Evolutionary conservation across 371 early-diverging fungal genomes (phyloP).

Genomic region (Lichtheimia ramosa): DNA sequence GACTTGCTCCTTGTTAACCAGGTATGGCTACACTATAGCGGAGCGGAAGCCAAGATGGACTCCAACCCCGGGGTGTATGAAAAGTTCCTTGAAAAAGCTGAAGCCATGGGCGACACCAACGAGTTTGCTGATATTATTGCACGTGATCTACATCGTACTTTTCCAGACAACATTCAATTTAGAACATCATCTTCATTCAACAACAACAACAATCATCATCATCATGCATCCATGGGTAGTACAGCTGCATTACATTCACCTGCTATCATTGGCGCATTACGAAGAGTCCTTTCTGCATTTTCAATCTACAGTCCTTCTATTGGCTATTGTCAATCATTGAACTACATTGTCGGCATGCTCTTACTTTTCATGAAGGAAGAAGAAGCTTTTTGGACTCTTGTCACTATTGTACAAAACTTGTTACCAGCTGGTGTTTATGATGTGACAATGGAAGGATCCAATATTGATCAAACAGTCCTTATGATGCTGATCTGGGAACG

Average conservation of each 20-base stretch:
- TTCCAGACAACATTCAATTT: constrained; percentile 75
- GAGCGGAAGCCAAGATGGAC: constrained; percentile 63
- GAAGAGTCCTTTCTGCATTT: constrained; percentile 73
- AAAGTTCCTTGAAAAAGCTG: constrained; percentile 50
- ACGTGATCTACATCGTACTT: constrained; percentile 74
- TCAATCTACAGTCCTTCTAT: constrained; percentile 57
- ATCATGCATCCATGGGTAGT: constrained; percentile 25
- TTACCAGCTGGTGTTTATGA: constrained; percentile 77
- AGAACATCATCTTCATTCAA: constrained; percentile 17
- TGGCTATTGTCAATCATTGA: constrained; percentile 84
- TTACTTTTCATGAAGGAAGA: constrained; percentile 77
- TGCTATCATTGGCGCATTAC: constrained; percentile 61
- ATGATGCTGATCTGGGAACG: constrained; percentile 59
- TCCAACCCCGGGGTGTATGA: constrained; percentile 63
- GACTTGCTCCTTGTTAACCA: constrained; percentile 11
- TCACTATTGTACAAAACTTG: constrained; percentile 66
- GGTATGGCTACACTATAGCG: constrained; percentile 80
- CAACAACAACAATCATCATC: constrained; percentile 18
- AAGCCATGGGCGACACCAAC: constrained; percentile 41
- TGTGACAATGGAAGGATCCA: constrained; percentile 72
- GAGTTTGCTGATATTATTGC: constrained; percentile 72
- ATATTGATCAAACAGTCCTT: constrained; percentile 73
- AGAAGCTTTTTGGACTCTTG: constrained; percentile 78
- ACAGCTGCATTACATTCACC: constrained; percentile 11
- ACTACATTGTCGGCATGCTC: constrained; percentile 75